phyloP scores from a whole-genome alignment of 2,329 filamentous ascomycete species.

The Didymellaceae sp. region DNA sequence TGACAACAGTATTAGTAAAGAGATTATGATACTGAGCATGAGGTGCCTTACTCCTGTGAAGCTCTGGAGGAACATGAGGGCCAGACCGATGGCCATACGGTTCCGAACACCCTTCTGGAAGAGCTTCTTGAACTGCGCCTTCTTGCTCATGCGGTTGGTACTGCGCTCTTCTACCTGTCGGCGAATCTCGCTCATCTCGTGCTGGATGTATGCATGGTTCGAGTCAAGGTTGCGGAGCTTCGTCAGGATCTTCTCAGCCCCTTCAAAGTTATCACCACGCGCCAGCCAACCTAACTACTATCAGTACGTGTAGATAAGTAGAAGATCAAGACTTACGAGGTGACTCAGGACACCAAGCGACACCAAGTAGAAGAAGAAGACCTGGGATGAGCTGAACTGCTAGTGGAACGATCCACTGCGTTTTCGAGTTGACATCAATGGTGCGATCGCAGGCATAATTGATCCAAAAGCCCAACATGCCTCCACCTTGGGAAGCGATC shows the following conservation, averaged over 20 bases:
- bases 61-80: constrained; percentile 48
- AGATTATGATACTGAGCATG: background rate
- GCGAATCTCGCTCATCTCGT: constrained; percentile 58
- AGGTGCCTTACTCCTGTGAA: constrained; percentile 40
- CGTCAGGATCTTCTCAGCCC: constrained; percentile 51
- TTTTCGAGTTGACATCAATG: constrained; percentile 53
- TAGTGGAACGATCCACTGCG: constrained; percentile 70
- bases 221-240: constrained; percentile 55
- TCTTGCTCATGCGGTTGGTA: constrained; percentile 37
- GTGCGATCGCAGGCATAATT: constrained; percentile 51
- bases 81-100: constrained; percentile 48
- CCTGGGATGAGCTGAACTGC: constrained; percentile 54
- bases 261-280: constrained; percentile 43
- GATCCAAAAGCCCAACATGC: constrained; percentile 55
- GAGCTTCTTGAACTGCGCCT: constrained; percentile 43
- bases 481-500: constrained; percentile 68
- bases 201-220: constrained; percentile 53
- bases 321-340: constrained; percentile 14
- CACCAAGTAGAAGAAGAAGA: constrained; percentile 44
- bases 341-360: constrained; percentile 48
- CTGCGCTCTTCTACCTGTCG: constrained; percentile 43
- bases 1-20: constrained; percentile 18
- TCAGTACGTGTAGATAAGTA: background rate
- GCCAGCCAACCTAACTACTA: constrained; percentile 29
- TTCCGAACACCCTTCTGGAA: constrained; percentile 50